Evolutionary conservation across 2,329 filamentous ascomycete genomes (phyloP), one percentile per base, ranked within the genome.

Genomic region (Aspergillus intermedius): DNA sequence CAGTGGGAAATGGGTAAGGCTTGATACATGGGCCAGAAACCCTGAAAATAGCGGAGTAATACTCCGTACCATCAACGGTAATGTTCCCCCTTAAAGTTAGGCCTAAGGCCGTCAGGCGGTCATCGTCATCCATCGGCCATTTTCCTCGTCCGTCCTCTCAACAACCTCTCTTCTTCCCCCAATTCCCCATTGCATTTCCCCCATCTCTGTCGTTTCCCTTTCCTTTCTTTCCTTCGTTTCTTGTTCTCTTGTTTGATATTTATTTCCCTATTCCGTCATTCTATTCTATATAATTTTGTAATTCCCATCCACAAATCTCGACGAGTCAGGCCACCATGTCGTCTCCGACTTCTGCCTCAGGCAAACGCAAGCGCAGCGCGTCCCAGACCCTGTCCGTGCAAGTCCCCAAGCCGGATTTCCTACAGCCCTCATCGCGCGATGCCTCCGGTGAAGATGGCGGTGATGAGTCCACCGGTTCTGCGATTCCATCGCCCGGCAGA

Each of bases 361-460:
- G 77, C 60, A 95, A 95, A 77, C 86, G 91, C 71, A 95, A 95
- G 80, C 84, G 91, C 68, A 80, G 63, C 60, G 58, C 62, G 48
- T 69, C 67, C 25, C 64, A 61, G 50, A 58, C 63, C 53, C 70
- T 74, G 17, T 68, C 74, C 54, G 73, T 77, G 52, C 70, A 76
- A 57, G 64, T 75, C 53, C 64, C 72, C 58, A 73, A 79, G 49
- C 77, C 81, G 47, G 80, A 85, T 63, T 75, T 82, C 44, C 77
- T 84, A 57, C 81, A 84, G 66, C 78, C 86, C 32, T 89, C 87
- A 15, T 91, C 88, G 32, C 82, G 87, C 64, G 88, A 94, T 73
- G 87, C 87, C 52, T 91, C 88, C 13, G 87, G 79, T 55, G 88
- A 95, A 72, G 88, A 91, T 65, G 84, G 81, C 60, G 84, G 81